phyloP scores from a whole-genome alignment of 164 flowering plant genomes.

The Sextonia rubra region DNA sequence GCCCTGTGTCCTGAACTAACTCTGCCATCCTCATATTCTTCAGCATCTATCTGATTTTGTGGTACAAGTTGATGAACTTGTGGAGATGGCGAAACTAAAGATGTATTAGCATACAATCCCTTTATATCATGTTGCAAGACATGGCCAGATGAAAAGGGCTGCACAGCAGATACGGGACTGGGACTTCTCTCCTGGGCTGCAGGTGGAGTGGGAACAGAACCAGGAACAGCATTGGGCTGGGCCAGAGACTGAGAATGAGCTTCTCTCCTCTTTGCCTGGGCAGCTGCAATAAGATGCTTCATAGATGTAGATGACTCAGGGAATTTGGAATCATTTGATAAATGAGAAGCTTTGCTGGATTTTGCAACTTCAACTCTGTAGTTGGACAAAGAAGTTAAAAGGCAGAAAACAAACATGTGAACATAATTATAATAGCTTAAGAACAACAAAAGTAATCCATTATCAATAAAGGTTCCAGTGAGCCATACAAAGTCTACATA shows the following conservation, averaged over 20 bases:
- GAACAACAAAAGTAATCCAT: too few relatives aligned
- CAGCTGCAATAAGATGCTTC: conserved; percentile 92
- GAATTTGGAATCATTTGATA: conserved; percentile 32
- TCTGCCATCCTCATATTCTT: conserved; percentile 60
- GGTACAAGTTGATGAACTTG: conserved; percentile 37
- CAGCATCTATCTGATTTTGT: conserved; percentile 38
- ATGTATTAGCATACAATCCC: conserved; percentile 28
- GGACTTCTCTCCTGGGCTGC: conserved; percentile 42
- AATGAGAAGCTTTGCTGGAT: conserved; percentile 32
- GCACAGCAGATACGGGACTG: conserved; percentile 39
- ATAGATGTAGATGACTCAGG: conserved; percentile 60
- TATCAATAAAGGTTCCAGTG: background rate
- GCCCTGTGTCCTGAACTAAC: conserved; percentile 50
- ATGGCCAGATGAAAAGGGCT: conserved; percentile 31
- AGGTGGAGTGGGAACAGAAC: conserved; percentile 21
- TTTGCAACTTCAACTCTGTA: conserved; percentile 35
- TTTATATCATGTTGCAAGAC: conserved; percentile 33
- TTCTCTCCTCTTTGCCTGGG: conserved; percentile 83
- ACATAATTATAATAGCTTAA: background rate
- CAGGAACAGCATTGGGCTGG: conserved; percentile 25
- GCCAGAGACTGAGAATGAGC: conserved; percentile 44
- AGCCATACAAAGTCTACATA: conserved; percentile 15
- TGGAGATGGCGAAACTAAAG: conserved; percentile 45
- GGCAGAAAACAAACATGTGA: background rate
- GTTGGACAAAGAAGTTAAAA: background rate